Base-by-base conservation (phyloP, 73 alveolate species). In the Symbiodinium natans region DNA sequence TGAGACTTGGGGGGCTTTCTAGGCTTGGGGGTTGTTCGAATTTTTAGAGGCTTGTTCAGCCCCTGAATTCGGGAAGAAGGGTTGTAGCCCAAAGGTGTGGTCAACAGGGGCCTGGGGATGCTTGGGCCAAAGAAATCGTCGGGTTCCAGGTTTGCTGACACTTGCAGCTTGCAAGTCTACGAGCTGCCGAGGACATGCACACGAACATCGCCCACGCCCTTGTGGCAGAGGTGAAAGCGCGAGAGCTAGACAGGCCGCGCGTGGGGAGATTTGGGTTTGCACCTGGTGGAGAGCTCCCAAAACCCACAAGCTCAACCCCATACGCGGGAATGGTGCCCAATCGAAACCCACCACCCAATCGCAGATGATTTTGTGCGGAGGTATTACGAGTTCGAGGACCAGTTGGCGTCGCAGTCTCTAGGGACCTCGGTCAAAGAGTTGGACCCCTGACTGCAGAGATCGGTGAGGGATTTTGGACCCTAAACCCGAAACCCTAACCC, bases 381-480 rank as follows among this genome's bases (percentile, higher is more conserved):
- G 92, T 92, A 92, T 68, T 92, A 92, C 98, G 98, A 92, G 98
- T 34, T 92, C 82, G 98, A 92, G 92, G 92, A 74, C 17, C 92
- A 92, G 68, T 27, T 92, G 82, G 84, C 92, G 13, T 74, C 92
- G 68, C 92, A 77, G 46, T 92, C 98, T 11, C 34, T 80, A 17
- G 74, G 85, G 39, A 75, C 98, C 88, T 77, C 92, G 6, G 11
- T 92, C 21, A 43, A 75, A 19, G 92, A 92, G 71, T 83, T 92
- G 39, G 98, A 75, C 29, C 19, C 71, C 31, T 88, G 86, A 83
- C 83, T 19, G 29, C n/a, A n/a, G n/a, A n/a, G n/a, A n/a, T n/a
- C n/a, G n/a, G n/a, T n/a, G n/a, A n/a, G n/a, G n/a, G n/a, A n/a
- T n/a, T n/a, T n/a, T n/a, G n/a, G n/a, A n/a, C n/a, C n/a, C n/a